Conservation (phyloP, 768 basidiomycete species). For the Crassisporium funariophilum region DNA sequence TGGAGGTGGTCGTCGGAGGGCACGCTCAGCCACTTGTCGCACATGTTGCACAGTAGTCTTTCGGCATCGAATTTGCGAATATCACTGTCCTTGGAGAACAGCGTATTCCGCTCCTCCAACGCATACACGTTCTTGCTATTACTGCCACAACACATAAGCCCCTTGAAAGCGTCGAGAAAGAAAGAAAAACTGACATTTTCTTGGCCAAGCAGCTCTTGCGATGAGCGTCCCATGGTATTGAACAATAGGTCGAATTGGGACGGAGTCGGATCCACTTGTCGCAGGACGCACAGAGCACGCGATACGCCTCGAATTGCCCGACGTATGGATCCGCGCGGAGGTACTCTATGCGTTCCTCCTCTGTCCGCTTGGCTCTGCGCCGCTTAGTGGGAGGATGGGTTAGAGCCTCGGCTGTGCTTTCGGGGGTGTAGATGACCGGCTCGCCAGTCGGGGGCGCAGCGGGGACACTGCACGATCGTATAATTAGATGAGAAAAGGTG, state of each 20-base stretch:
- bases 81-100: constrained; percentile 65
- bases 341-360: constrained; percentile 76
- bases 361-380: constrained; percentile 73
- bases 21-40: constrained; percentile 68
- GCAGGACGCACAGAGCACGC: constrained; percentile 77
- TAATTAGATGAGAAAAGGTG: neutral
- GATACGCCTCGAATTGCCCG: constrained; percentile 78
- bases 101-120: constrained; percentile 58
- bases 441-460: constrained; percentile 28
- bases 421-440: constrained; percentile 46
- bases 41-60: constrained; percentile 67
- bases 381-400: constrained; percentile 59
- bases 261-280: constrained; percentile 87
- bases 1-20: constrained; percentile 59
- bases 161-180: neutral
- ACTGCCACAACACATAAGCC: constrained; percentile 18
- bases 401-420: constrained; percentile 41
- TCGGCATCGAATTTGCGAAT: constrained; percentile 78
- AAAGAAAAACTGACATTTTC: constrained; percentile 56
- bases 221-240: constrained; percentile 88
- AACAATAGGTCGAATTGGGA: constrained; percentile 85
- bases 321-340: constrained; percentile 73
- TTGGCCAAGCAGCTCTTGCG: constrained; percentile 81
- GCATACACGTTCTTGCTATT: constrained; percentile 58
- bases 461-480: neutral